Evolutionary conservation across 306 rosid species (phyloP).

Genomic region (Corylus heterophylla): DNA sequence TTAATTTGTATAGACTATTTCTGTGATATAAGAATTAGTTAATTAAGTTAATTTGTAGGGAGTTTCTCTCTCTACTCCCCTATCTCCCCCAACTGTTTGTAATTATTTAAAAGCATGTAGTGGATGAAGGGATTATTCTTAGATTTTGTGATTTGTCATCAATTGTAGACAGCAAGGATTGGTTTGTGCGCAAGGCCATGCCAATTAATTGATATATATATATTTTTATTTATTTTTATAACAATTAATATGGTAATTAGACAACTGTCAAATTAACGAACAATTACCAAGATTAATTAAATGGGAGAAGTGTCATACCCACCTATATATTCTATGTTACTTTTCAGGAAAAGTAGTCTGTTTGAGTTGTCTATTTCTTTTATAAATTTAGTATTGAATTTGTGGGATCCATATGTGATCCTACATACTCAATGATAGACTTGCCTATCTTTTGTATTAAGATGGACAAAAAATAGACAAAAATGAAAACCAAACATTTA

Average conservation of each 20-base stretch:
- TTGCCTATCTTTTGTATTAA: no score
- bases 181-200: neutral
- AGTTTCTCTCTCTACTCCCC: neutral
- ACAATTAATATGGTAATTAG: neutral
- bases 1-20: slow-evolving; percentile 7
- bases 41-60: neutral
- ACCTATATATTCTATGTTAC: neutral
- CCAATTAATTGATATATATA: neutral
- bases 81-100: neutral
- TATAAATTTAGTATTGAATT: no score
- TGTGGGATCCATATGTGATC: no score
- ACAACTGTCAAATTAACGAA: neutral
- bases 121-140: neutral
- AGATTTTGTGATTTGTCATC: neutral
- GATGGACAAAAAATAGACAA: no score
- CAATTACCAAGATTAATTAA: neutral
- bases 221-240: no score
- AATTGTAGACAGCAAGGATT: no score
- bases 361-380: no score
- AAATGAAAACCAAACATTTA: no score
- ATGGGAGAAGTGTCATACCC: neutral
- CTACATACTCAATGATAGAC: no score
- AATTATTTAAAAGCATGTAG: neutral
- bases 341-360: no score
- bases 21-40: neutral